A percentile compares a stretch with the other conserved stretches of the same genome.
Evolutionary conservation across 805 yeast genomes (phyloP).

Genomic region (Jamesozyma rosinii): DNA sequence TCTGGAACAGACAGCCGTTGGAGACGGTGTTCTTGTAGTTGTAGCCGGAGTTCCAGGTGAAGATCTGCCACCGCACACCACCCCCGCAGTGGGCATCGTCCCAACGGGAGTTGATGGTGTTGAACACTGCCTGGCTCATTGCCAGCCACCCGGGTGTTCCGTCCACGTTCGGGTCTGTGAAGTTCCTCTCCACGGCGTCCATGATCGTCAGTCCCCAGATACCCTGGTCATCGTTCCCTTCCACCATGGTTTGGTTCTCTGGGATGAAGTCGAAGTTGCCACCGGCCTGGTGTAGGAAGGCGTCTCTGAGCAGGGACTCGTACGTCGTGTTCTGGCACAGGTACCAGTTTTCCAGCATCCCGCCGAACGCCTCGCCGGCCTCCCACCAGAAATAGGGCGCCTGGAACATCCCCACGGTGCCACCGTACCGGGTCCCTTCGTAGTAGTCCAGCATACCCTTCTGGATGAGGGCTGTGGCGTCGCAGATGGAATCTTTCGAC

Average conservation of each 20-base stretch:
- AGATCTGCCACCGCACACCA: slow-evolving; percentile 65
- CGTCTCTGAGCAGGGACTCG: slow-evolving; percentile 46
- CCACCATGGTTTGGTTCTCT: slow-evolving; percentile 52
- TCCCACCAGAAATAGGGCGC: slow-evolving; percentile 83
- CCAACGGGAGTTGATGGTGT: slow-evolving; percentile 52
- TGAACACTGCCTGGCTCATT: slow-evolving; percentile 48
- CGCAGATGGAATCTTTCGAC: slow-evolving; percentile 40
- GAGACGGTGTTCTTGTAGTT: slow-evolving; percentile 55
- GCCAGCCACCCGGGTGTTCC: slow-evolving; percentile 44
- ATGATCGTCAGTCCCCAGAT: slow-evolving; percentile 59
- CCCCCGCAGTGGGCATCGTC: slow-evolving; percentile 48
- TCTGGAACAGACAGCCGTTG: slow-evolving; percentile 54
- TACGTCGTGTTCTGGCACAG: slow-evolving; percentile 62
- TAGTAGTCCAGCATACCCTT: slow-evolving; percentile 61
- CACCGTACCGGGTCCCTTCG: slow-evolving; percentile 50
- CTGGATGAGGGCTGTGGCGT: slow-evolving; percentile 48
- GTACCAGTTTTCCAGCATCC: slow-evolving; percentile 62
- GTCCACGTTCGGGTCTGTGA: slow-evolving; percentile 36
- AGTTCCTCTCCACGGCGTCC: slow-evolving; percentile 53
- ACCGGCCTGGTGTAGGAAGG: slow-evolving; percentile 38
- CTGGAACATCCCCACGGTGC: slow-evolving; percentile 61
- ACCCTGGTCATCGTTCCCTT: slow-evolving; percentile 68
- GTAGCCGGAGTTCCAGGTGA: slow-evolving; percentile 51
- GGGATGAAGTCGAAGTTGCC: slow-evolving; percentile 49
- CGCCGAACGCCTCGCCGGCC: slow-evolving; percentile 71